These are phyloP conservation scores for Zygnema cylindricum DNA, from an alignment of 139 green algal genomes.

Conservation along the genomic window DNA sequence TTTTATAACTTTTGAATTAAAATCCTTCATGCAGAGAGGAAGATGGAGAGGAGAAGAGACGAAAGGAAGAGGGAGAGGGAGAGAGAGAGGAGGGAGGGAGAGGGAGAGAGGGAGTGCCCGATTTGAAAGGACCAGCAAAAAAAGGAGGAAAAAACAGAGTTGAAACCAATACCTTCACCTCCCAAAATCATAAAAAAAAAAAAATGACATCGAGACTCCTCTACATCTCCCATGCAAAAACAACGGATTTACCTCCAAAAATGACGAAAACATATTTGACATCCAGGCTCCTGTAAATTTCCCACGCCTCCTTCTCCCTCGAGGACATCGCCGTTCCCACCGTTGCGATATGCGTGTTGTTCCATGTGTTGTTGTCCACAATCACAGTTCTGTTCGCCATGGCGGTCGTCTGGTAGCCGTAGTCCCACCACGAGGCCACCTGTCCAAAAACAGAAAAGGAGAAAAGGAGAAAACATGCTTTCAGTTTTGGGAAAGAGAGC, in stretches of 20 bases:
- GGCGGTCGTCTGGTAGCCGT: conserved; percentile 70
- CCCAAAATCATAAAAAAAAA: neutral
- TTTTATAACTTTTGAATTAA: no score
- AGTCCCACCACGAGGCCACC: conserved; percentile 70
- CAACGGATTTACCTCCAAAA: conserved; percentile 78
- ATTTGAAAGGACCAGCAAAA: neutral
- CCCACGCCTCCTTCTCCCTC: conserved; percentile 58
- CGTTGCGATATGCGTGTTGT: conserved; percentile 71
- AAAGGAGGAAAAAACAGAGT: neutral
- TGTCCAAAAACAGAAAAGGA: conserved; percentile 25
- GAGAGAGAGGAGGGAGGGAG: conserved; percentile 5
- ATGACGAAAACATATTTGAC: conserved; percentile 96
- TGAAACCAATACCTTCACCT: neutral
- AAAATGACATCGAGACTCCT: neutral
- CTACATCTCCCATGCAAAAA: neutral
- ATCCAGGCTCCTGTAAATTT: conserved; percentile 75
- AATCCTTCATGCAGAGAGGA: neutral
- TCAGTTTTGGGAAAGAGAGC: no score
- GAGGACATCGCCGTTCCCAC: conserved; percentile 66
- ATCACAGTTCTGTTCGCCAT: conserved; percentile 71
- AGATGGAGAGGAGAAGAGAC: neutral
- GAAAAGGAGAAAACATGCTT: neutral
- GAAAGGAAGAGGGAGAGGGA: neutral
- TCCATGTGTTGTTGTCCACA: conserved; percentile 72
- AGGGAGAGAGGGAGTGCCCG: neutral